Evolutionary conservation across 257 asterid species (phyloP), one percentile per base, ranked within the genome.

Genomic region (Nicotiana otophora): DNA sequence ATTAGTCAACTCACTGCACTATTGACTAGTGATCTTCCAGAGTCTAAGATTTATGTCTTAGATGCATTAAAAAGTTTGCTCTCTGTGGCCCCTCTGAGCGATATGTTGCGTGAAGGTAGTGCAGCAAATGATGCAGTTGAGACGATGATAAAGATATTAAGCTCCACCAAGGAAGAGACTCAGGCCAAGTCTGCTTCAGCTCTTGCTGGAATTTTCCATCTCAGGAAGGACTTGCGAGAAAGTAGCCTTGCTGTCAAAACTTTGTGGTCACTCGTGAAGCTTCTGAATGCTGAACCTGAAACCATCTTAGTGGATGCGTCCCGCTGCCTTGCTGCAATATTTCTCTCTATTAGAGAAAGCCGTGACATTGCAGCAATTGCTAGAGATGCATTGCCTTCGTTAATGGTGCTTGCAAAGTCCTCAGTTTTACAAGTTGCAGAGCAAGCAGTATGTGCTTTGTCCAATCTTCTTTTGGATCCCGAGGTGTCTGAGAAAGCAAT

Each of bases 71-170:
- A 89, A 90, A 96, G 97, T 86, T 86, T 96, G 91, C 97, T 96
- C 81, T 92, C 91, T 57, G 98, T 94, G 86, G 99, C 93, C 82
- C 95, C 97, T 68, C 83, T 96, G 74, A 88, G 26, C 39, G 99
- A 96, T 81, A 89, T 96, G 90, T 87, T 93, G 33, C 98, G 95
- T 64, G 98, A 94, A 91, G 99, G 99, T 69, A 93, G 98, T 87
- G 99, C 99, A 54, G 94, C 97, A 83, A 96, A 94, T 88, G 99
- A 96, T 90, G 98, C 99, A 53, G 88, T 96, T 63, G 98, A 92
- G 89, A 96, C 98, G 6, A 93, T 96, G 94, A 90, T 96, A 84
- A 96, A 91, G 88, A 90, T 96, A 81, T 86, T 96, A 86, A 87
- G 89, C 88, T 96, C 94, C 70, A 85, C 88, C 67, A 96, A 84